Evolutionary conservation across 2,329 filamentous ascomycete species (phyloP), one percentile per base, ranked within the genome.

Genomic region (Tolypocladium ophioglossoides): DNA sequence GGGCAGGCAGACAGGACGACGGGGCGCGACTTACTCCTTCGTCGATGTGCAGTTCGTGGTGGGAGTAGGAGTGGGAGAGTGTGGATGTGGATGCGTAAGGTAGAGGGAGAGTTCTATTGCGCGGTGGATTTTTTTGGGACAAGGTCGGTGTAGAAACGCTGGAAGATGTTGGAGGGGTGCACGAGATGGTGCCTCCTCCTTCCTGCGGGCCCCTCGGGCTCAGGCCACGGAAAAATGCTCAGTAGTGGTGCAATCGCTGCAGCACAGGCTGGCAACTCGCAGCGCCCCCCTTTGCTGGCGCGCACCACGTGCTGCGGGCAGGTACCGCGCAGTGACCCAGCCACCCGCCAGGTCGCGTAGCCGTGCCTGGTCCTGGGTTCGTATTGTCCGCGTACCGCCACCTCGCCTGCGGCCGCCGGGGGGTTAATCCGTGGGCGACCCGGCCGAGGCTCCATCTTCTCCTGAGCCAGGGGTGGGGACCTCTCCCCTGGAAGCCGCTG

Each of bases 1-100:
- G 46, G 47, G 52, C 27, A 39, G 47, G 52, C 27, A 39, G 34
- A 35, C 20, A 50, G 27, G 44, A 18, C 4, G n/a, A 39, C 8
- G 27, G 11, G 22, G 34, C 20, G 37, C 30, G 50, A 58, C 57
- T 58, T 58, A 58, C 57, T 58, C 57, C 46, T 56, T 55, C 51
- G 52, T 55, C 50, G 53, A 55, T 54, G 54, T 52, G 53, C 50
- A 52, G 46, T 41, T 52, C 53, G 54, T 35, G 51, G 47, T 47
- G 52, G 40, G 46, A 20, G 48, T n/a, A 48, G 37, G 55, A 50
- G 54, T 27, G 54, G 44, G 52, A 47, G 41, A n/a, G 44, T 47
- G 54, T 53, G 54, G 53, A 54, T 38, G 57, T 44, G 53, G 27
- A 27, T 27, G 27, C 27, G 27, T 27, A 6, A 3, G 54, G 54